These are phyloP conservation scores for Tolypocladium tundrense DNA, from an alignment of 2,329 filamentous ascomycete species.

Conservation along the genomic window DNA sequence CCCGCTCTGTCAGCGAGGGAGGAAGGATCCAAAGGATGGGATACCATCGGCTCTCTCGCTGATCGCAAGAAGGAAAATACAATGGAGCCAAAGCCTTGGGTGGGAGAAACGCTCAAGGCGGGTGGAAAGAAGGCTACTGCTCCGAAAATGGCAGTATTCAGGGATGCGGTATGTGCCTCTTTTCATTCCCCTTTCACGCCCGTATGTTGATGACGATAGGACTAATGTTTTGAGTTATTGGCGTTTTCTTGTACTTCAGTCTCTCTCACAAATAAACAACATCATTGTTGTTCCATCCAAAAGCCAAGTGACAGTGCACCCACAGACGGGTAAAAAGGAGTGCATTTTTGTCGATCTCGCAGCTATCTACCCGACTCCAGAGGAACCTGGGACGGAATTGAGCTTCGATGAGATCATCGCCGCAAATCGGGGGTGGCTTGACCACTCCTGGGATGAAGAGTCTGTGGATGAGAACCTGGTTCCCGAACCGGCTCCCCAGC, in stretches of 20 bases:
- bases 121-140: slow-evolving; percentile 67
- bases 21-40: slow-evolving; percentile 66
- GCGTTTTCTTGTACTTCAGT: slow-evolving; percentile 39
- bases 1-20: slow-evolving; percentile 44
- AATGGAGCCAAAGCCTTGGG: slow-evolving; percentile 81
- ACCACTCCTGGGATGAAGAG: slow-evolving; percentile 44
- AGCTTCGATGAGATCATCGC: slow-evolving; percentile 92
- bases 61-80: slow-evolving; percentile 92
- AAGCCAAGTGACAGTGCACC: slow-evolving; percentile 73
- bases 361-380: slow-evolving; percentile 70
- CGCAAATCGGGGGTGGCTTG: slow-evolving; percentile 58
- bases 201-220: slow-evolving; percentile 85
- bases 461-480: slow-evolving; percentile 21
- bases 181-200: slow-evolving; percentile 27
- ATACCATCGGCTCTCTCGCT: slow-evolving; percentile 75
- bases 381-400: slow-evolving; percentile 61
- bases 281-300: slow-evolving; percentile 59
- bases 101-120: slow-evolving; percentile 78
- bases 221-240: slow-evolving; percentile 65
- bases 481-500: slow-evolving; percentile 13
- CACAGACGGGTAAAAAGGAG: slow-evolving; percentile 72
- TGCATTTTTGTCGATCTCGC: slow-evolving; percentile 81
- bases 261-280: slow-evolving; percentile 51
- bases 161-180: slow-evolving; percentile 66
- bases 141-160: slow-evolving; percentile 85